These are phyloP conservation scores for Claviceps cyperi DNA, from an alignment of 2,329 filamentous ascomycete species.

Conservation along the genomic window DNA sequence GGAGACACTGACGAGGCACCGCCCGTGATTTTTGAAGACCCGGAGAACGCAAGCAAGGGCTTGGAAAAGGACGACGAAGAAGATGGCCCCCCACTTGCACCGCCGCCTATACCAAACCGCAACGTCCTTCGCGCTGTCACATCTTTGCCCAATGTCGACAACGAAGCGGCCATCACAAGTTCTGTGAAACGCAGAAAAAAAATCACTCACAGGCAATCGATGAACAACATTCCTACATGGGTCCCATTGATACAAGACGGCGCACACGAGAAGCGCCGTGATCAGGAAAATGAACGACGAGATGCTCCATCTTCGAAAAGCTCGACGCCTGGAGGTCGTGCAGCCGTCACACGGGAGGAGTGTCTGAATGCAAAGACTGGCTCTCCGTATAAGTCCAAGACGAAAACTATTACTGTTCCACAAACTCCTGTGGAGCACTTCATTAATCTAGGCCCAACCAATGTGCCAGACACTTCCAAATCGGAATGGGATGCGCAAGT, in stretches of 20 bases:
- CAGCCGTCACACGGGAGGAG: constrained; percentile 9
- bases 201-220: constrained; percentile 12
- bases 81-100: neutral
- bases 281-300: constrained; percentile 8
- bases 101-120: constrained; percentile 2
- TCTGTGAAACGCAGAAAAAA: neutral
- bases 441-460: neutral
- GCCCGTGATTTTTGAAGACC: neutral
- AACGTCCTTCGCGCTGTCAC: constrained; percentile 1
- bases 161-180: neutral
- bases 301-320: constrained; percentile 13
- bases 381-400: constrained; percentile 8
- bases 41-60: neutral
- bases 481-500: constrained; percentile 18
- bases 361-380: constrained; percentile 10
- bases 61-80: neutral
- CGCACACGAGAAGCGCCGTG: constrained; percentile 10
- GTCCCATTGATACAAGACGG: constrained; percentile 9
- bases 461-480: neutral
- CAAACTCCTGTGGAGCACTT: neutral
- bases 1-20: neutral
- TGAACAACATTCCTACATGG: constrained; percentile 11
- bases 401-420: neutral
- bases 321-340: constrained; percentile 16
- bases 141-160: neutral